A percentile compares a stretch with the other conserved stretches of the same genome.
These are phyloP conservation scores for Vickermania ingenoplastis DNA, from an alignment of 208 protist species.

Conservation along the genomic window DNA sequence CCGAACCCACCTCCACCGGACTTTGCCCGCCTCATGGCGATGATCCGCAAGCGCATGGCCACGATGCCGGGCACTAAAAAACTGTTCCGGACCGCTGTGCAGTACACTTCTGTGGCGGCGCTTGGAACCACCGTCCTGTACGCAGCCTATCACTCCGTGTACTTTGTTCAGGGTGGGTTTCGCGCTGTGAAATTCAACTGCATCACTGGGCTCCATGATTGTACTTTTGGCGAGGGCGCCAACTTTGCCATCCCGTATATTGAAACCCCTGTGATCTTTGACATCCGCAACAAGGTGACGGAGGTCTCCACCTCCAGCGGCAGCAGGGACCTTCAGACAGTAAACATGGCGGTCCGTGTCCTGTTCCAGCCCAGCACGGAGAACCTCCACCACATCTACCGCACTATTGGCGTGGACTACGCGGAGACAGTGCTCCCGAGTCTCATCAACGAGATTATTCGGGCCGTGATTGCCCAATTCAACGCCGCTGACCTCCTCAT, in stretches of 20 bases:
- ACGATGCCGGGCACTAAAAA: constrained; percentile 33
- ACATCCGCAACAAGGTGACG: constrained; percentile 91
- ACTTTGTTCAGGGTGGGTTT: constrained; percentile 95
- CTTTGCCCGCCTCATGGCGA: constrained; percentile 57
- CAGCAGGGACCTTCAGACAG: constrained; percentile 96
- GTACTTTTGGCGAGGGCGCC: constrained; percentile 91
- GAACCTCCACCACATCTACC: constrained; percentile 92
- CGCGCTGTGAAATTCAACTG: constrained; percentile 97
- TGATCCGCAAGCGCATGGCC: constrained; percentile 30
- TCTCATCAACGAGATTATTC: constrained; percentile 98
- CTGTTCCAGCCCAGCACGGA: constrained; percentile 93
- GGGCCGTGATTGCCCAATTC: constrained; percentile 98
- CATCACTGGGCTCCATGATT: constrained; percentile 89
- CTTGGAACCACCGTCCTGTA: constrained; percentile 40
- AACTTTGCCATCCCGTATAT: constrained; percentile 96
- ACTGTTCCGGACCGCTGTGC: constrained; percentile 59
- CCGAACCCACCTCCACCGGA: constrained; percentile 62
- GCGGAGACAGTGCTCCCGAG: constrained; percentile 97
- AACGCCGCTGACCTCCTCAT: constrained; percentile 98
- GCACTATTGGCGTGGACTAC: constrained; percentile 94
- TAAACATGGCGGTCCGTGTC: constrained; percentile 98
- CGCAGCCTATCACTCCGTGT: constrained; percentile 83
- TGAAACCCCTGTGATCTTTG: constrained; percentile 95
- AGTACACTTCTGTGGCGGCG: constrained; percentile 42
- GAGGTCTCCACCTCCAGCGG: constrained; percentile 85